These are phyloP conservation scores for Fraxinus excelsior DNA, from an alignment of 257 asterid genomes.

Conservation along the genomic window DNA sequence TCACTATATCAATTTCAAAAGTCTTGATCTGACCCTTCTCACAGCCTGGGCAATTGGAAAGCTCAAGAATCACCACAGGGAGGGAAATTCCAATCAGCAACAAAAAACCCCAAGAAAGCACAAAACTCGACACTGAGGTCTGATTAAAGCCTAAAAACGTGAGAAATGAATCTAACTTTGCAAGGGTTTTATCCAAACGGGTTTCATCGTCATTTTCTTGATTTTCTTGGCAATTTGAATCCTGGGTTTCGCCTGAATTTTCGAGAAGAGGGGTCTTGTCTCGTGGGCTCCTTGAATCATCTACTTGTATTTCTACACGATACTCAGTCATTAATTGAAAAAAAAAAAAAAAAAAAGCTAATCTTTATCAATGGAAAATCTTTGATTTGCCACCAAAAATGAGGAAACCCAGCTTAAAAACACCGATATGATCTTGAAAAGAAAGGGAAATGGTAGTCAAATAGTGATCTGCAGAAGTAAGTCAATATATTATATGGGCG, in stretches of 20 bases:
- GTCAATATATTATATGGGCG: background rate
- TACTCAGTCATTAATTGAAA: slow-evolving; percentile 53
- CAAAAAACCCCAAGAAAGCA: slow-evolving; percentile 55
- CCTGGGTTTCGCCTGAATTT: slow-evolving; percentile 15
- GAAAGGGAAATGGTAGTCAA: slow-evolving; percentile 15
- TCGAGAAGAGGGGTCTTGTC: slow-evolving; percentile 48
- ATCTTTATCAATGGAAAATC: background rate
- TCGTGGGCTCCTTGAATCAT: slow-evolving; percentile 37
- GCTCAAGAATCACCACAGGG: slow-evolving; percentile 62
- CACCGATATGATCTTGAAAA: slow-evolving; percentile 14
- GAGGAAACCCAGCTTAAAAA: background rate
- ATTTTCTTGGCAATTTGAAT: slow-evolving; percentile 22
- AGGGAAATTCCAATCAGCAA: slow-evolving; percentile 52
- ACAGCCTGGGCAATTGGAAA: slow-evolving; percentile 66
- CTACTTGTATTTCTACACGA: slow-evolving; percentile 47
- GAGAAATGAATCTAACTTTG: slow-evolving; percentile 46
- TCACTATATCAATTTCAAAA: slow-evolving; percentile 70
- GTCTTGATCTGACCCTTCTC: slow-evolving; percentile 71
- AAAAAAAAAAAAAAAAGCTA: background rate
- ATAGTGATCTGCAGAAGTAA: background rate
- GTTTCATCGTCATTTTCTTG: slow-evolving; percentile 43
- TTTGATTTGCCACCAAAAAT: background rate
- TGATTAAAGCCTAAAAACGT: slow-evolving; percentile 63
- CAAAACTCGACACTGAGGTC: slow-evolving; percentile 41
- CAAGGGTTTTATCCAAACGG: slow-evolving; percentile 57